Base-by-base conservation (phyloP, 805 yeast species). In the Ogataea glucozyma region DNA sequence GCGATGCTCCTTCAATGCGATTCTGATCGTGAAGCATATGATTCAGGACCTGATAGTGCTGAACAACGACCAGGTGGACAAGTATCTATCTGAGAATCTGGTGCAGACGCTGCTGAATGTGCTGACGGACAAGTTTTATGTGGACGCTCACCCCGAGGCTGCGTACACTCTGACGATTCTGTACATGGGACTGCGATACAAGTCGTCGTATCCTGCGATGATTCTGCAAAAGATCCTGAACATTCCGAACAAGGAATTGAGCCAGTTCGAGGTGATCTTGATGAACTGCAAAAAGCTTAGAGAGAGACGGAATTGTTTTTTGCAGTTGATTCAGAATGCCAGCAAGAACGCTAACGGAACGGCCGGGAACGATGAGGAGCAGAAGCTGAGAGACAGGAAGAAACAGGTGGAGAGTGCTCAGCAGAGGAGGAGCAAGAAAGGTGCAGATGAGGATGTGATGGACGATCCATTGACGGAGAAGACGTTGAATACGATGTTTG, bases 1-100 rank as follows among this genome's bases (percentile, higher is more conserved):
- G 24, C 84, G 93, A 58, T 91, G 98, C 62, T 83, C 96, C 4
- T 91, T 86, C 67, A 93, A 93, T 62, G 86, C 95, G 2, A 84
- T 91, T 38, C 66, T 91, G 46, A 81, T 91, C 22, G 72, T 91
- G 45, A 75, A 95, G 47, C 83, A 85, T 47, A 72, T 90, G 43
- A 67, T 90, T 43, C 79, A 78, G 13, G 86, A 81, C 16, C 76
- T 88, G 31, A 69, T 88, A 29, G 71, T 83, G 31, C 77, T 80
- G 50, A 83, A 85, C 54, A 52, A 58, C 41, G 82, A 79, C 14
- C 85, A 81, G 50, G 91, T 90, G 35, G 96, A 89, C 66, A 72
- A 72, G 41, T 82, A 76, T 54, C 62, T 85, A 31, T 74, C 82
- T 52, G 79, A 79, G 22, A 76, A 79, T 43, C 72, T 90, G 58